Base-by-base conservation (phyloP, 306 rosid species). In the Astragalus membranaceus region DNA sequence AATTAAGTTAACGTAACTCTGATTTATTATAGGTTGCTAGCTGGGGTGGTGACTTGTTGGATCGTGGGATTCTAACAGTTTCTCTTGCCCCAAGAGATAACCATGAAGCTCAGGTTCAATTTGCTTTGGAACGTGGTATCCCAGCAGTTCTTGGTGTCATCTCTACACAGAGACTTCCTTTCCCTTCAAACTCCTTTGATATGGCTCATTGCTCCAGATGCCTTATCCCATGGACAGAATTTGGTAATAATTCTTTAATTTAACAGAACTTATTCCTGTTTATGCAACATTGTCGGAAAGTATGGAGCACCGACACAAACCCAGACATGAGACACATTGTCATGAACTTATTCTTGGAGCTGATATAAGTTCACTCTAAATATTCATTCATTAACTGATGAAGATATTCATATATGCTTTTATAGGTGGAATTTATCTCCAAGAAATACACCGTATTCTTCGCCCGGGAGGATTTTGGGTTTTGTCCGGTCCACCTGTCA, bases 201-300 rank as follows among this genome's bases (percentile, higher is more conserved):
- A 86, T 95, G 97, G 99, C 99, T 80, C 99, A 95, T 78, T 95
- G 99, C 87, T 95, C 99, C 14, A 87, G 99, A 83, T 95, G 99
- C 86, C 97, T 95, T 59, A 95, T 95, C 71, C 99, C 99, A 55
- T 95, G 99, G 99, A 91, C 97, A 4, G 99, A 95, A 82, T 95
- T 95, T 26, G 97, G 99, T 95, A 87, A 80, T 95, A 87, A 80
- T 79, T 80, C 67, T 42, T 73, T 68, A 29, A 4, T 61, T 10
- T 7, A 11, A 61, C 36, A 29, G 44, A 26, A 67, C 15, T 6
- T 32, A 12, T 64, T 73, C 59, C 37, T 43, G 52, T 59, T 14
- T 62, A 17, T 41, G 60, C 59, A 49, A 62, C 41, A 43, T 48
- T 51, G 8, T 58, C 20, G 44, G 30, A 42, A 49, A 56, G 37